These are phyloP conservation scores for Elaeis oleifera DNA, from an alignment of 202 grass and related monocot species.

Conservation along the genomic window DNA sequence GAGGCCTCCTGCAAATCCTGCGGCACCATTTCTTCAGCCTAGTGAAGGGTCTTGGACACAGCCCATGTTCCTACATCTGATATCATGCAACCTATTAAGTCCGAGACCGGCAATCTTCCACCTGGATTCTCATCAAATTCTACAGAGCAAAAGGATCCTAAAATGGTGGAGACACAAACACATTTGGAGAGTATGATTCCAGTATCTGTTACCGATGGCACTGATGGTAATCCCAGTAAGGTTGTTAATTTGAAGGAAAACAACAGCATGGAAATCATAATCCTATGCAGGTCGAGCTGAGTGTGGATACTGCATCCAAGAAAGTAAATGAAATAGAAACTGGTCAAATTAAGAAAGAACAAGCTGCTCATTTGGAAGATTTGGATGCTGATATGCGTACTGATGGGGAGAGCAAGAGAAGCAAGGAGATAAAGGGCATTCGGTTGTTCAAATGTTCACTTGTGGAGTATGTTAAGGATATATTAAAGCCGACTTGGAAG, in stretches of 20 bases:
- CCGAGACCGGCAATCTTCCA: conserved; percentile 23
- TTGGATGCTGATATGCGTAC: conserved; percentile 25
- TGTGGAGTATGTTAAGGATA: conserved; percentile 81
- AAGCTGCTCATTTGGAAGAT: conserved; percentile 25
- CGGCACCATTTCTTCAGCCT: conserved; percentile 28
- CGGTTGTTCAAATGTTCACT: conserved; percentile 86
- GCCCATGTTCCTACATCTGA: conserved; percentile 14
- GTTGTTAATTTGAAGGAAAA: no score
- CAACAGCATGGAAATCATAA: conserved; percentile 1
- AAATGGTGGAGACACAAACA: conserved; percentile 12
- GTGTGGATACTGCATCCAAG: conserved; percentile 9
- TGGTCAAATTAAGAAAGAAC: conserved; percentile 42
- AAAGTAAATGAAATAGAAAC: conserved; percentile 31
- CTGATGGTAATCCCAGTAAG: conserved; percentile 18
- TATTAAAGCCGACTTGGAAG: conserved; percentile 93
- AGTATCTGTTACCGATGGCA: conserved; percentile 21
- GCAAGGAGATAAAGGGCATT: conserved; percentile 64
- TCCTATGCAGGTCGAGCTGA: conserved; percentile 12
- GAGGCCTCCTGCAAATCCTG: conserved; percentile 11
- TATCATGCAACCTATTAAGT: not conserved
- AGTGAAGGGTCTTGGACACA: conserved; percentile 36
- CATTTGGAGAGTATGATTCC: conserved; percentile 12
- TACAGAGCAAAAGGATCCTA: conserved; percentile 30
- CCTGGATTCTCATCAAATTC: conserved; percentile 20
- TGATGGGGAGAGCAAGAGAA: conserved; percentile 47